Evolutionary conservation across 108 stramenopile species (phyloP).

Genomic region (Pseudonitzschia pungens): DNA sequence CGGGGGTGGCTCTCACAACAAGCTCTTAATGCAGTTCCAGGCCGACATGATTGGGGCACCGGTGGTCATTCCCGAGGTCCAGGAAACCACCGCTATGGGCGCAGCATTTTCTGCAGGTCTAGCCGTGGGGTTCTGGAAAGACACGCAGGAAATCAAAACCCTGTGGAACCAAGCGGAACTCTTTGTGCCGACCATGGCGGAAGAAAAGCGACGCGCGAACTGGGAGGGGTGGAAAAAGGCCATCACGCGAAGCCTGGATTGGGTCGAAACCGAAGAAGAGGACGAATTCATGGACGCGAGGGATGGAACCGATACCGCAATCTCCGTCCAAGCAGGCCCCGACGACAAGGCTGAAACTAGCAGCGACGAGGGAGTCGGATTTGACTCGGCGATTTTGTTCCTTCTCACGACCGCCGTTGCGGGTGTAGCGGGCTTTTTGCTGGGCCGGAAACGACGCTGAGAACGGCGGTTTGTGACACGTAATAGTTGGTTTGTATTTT

Average conservation of each 20-base stretch:
- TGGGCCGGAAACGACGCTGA: not conserved
- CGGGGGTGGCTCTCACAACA: constrained; percentile 91
- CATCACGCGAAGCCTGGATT: constrained; percentile 80
- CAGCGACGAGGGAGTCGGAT: not conserved
- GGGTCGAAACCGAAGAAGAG: constrained; percentile 45
- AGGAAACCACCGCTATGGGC: constrained; percentile 96
- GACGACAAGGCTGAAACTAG: not conserved
- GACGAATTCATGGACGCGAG: not conserved
- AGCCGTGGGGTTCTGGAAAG: constrained; percentile 92
- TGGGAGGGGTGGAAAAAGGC: constrained; percentile 92
- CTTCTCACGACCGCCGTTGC: not conserved
- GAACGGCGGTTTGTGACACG: not conserved
- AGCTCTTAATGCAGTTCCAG: constrained; percentile 96
- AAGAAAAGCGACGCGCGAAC: constrained; percentile 51
- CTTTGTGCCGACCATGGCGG: constrained; percentile 73
- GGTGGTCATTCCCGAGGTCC: constrained; percentile 73
- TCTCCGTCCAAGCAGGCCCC: too few relatives aligned
- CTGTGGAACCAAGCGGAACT: constrained; percentile 75
- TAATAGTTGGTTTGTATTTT: not conserved
- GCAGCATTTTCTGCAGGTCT: constrained; percentile 97
- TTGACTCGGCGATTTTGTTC: not conserved
- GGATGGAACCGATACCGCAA: not conserved
- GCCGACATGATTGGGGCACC: constrained; percentile 88
- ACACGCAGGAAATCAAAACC: constrained; percentile 71
- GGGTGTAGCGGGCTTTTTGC: not conserved